Conservation (phyloP, 768 basidiomycete species). For the Amanita brunnescens region DNA sequence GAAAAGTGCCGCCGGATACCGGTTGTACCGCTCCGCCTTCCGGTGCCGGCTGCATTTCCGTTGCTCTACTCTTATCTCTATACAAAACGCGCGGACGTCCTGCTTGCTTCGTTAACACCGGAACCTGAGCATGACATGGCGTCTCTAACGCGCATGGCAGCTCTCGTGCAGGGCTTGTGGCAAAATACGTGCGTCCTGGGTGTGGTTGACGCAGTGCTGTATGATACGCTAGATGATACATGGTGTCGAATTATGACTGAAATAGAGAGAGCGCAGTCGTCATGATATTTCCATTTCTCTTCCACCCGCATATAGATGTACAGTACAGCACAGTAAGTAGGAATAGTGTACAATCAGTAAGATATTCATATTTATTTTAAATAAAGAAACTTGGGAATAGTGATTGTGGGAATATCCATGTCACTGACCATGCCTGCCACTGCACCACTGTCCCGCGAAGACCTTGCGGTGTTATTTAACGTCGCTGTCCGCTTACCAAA, state of each 20-base stretch:
- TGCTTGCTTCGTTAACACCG: slow-evolving; percentile 35
- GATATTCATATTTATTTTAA: too few relatives aligned
- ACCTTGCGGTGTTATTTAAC: too few relatives aligned
- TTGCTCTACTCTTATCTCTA: slow-evolving; percentile 43
- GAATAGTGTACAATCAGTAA: background rate
- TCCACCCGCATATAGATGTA: background rate
- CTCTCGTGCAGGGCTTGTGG: slow-evolving; percentile 35
- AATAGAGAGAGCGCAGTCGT: slow-evolving; percentile 16
- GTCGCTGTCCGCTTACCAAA: too few relatives aligned
- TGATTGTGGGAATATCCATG: too few relatives aligned
- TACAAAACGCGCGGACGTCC: slow-evolving; percentile 29
- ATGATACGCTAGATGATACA: slow-evolving; percentile 38
- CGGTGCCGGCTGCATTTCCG: slow-evolving; percentile 42
- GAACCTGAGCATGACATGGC: slow-evolving; percentile 5
- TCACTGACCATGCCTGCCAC: too few relatives aligned
- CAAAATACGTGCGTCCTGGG: slow-evolving; percentile 41
- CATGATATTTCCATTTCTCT: background rate
- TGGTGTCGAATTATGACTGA: slow-evolving; percentile 41
- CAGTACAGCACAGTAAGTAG: background rate
- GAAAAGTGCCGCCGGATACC: slow-evolving; percentile 24
- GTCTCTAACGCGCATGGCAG: slow-evolving; percentile 9
- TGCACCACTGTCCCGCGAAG: too few relatives aligned
- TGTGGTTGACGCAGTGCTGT: slow-evolving; percentile 37
- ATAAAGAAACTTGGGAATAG: too few relatives aligned
- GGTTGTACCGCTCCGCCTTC: slow-evolving; percentile 43